Evolutionary conservation across 1,139 yeast genomes (phyloP).

Genomic region (Debaryomycetaceae sp.): DNA sequence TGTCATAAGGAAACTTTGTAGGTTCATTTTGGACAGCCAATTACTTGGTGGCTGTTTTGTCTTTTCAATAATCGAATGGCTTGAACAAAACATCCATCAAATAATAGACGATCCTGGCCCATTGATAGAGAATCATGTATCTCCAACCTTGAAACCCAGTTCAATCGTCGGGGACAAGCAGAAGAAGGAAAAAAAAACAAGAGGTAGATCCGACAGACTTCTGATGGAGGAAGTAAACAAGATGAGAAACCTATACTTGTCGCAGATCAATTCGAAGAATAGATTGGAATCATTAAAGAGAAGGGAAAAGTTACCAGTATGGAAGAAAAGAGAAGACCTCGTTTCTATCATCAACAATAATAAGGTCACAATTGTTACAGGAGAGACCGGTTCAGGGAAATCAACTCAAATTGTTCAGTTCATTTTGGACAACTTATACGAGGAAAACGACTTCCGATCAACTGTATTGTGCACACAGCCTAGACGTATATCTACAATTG

Average conservation of each 20-base stretch:
- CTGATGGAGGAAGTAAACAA: slow-evolving; percentile 3
- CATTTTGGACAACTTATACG: slow-evolving; percentile 60
- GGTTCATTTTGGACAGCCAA: slow-evolving; percentile 35
- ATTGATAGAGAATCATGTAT: slow-evolving; percentile 25
- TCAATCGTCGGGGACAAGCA: background rate
- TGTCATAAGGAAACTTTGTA: slow-evolving; percentile 47
- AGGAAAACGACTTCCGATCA: slow-evolving; percentile 44
- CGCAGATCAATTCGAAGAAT: slow-evolving; percentile 11
- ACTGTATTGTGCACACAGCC: slow-evolving; percentile 91
- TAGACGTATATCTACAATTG: slow-evolving; percentile 91
- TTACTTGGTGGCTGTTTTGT: slow-evolving; percentile 69
- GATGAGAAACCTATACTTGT: slow-evolving; percentile 16
- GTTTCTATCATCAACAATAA: slow-evolving; percentile 53
- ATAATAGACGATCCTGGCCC: slow-evolving; percentile 75
- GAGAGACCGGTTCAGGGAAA: slow-evolving; percentile 97
- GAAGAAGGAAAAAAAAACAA: background rate
- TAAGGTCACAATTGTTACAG: slow-evolving; percentile 77
- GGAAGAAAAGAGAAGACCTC: slow-evolving; percentile 60
- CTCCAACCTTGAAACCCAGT: slow-evolving; percentile 1
- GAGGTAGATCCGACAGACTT: background rate
- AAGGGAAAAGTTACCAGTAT: slow-evolving; percentile 74
- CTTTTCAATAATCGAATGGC: slow-evolving; percentile 67
- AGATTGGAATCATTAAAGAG: slow-evolving; percentile 20
- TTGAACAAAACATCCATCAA: slow-evolving; percentile 55
- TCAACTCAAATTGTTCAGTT: slow-evolving; percentile 93